Evolutionary conservation across 78 protist genomes (phyloP).

Genomic region (Blattamonas nauphoetae): DNA sequence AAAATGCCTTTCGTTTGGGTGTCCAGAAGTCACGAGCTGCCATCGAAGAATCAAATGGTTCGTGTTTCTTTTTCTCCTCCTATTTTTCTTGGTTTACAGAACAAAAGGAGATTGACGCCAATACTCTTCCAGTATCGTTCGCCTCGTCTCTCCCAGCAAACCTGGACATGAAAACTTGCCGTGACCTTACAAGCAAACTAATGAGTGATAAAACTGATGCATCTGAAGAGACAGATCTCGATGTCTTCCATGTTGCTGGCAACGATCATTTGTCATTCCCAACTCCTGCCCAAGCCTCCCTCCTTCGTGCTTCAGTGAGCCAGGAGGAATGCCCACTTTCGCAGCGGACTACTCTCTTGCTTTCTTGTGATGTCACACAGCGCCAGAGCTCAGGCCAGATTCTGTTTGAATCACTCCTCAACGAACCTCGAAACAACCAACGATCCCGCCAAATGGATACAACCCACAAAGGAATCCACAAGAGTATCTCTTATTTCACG

Average conservation of each 20-base stretch:
- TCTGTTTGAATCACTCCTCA: too few species aligned
- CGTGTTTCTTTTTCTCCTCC: background rate
- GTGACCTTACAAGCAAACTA: background rate
- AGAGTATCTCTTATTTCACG: too few species aligned
- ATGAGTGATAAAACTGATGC: too few species aligned
- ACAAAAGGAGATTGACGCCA: background rate
- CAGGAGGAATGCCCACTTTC: too few species aligned
- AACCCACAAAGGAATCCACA: too few species aligned
- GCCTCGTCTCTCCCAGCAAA: background rate
- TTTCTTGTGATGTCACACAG: background rate
- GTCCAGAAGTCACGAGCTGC: background rate
- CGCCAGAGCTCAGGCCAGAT: background rate
- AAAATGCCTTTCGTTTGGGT: background rate
- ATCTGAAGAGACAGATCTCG: too few species aligned
- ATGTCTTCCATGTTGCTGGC: too few species aligned
- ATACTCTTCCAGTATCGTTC: background rate
- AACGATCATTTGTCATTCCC: too few species aligned
- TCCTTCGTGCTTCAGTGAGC: too few species aligned
- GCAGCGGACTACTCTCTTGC: background rate
- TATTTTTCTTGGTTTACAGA: background rate
- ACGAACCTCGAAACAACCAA: too few species aligned
- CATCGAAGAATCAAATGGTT: background rate
- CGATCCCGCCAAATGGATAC: too few species aligned
- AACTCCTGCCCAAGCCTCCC: too few species aligned
- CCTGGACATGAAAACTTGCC: background rate